Evolutionary conservation across 495 filamentous ascomycete species (phyloP), one percentile per base, ranked within the genome.

Genomic region (Aspergillus campestris): DNA sequence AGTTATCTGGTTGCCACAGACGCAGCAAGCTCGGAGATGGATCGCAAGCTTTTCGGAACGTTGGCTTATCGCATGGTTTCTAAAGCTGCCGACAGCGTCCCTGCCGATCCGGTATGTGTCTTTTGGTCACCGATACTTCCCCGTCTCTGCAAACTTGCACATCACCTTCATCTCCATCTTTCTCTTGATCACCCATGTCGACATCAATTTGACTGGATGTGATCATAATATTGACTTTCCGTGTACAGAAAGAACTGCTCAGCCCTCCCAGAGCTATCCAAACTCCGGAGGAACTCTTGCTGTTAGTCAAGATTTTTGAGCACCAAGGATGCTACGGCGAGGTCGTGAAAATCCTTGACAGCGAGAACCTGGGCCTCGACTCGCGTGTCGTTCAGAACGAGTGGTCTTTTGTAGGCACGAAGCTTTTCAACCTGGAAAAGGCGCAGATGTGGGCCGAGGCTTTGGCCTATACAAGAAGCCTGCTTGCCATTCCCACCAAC

Each of bases 21-120:
- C 45, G 40, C 58, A 8, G 34, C 60, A 10, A 67, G 65, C 42
- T 70, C 65, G 12, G 71, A 74, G 5, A 47, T 55, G n/a, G 75
- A 81, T 11, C 63, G 67, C 31, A 75, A 75, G 49, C 52, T 82
- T 1, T 80, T 76, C 53, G 75, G 73, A 15, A 75, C 69, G 8
- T 55, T 82, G 44, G 78, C 77, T 10, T 81, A 78, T 53, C 72
- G 75, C 36, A 77, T 79, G 69, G 61, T 75, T n/a, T 71, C 70
- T 1, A 80, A 80, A 49, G 73, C 78, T 18, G 74, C 66, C 5
- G 64, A 62, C 6, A 76, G 75, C 38, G 72, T 75, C 33, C 70
- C 76, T 10, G 46, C 61, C 35, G 64, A 73, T 49, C 62, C 64
- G 48, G 67, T 71, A 69, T 49, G 62, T 44, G 38, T 15, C 12